Evolutionary conservation across 192 early-diverging fungal genomes (phyloP), one percentile per base, ranked within the genome.

Genomic region (Coemansia sp.): DNA sequence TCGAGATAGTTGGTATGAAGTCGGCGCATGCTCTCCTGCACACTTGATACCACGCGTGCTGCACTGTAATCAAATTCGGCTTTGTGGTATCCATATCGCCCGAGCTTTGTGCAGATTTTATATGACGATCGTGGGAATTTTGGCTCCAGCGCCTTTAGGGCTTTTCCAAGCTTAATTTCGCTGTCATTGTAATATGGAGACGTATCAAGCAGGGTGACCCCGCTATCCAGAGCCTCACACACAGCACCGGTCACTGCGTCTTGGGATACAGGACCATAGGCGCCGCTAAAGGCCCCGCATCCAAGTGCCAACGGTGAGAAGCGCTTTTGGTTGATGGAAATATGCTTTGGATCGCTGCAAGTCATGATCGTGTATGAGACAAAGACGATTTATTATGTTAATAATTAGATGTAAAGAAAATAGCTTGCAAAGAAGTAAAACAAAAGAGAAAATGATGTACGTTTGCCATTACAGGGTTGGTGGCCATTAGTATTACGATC

Each of bases 151-250:
- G 64, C 45, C 2, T 65, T 53, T 0, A 93, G 71, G 1, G 87
- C 89, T 4, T 86, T 73, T 13, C 91, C 90, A 4, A 93, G 86
- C 40, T 88, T 84, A 10, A 73, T 59, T 71, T 93, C 90, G 61
- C 87, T 89, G 59, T 87, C 72, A 40, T 85, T 85, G 68, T 93
- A 93, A 65, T 90, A 93, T 16, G 90, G 90, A 4, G 88, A 89
- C 2, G 91, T 91, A 40, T 93, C 91, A 45, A 90, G 86, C 22
- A 84, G 72, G 64, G 88, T 89, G 71, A 93, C 87, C 5, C 88
- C 90, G 43, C 46, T 72, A 14, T 60, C 67, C 20, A 81, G 64
- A n/a, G 78, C 78, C 25, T 56, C 45, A 38, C 73, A 70, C 44
- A 81, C 67, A 1, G 74, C 43, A 16, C 16, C 38, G 12, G 54